Percentiles rank a stretch among this genome's conserved stretches.
phyloP scores from a whole-genome alignment of 2,329 filamentous ascomycete species.

The Epichloe gansuensis region DNA sequence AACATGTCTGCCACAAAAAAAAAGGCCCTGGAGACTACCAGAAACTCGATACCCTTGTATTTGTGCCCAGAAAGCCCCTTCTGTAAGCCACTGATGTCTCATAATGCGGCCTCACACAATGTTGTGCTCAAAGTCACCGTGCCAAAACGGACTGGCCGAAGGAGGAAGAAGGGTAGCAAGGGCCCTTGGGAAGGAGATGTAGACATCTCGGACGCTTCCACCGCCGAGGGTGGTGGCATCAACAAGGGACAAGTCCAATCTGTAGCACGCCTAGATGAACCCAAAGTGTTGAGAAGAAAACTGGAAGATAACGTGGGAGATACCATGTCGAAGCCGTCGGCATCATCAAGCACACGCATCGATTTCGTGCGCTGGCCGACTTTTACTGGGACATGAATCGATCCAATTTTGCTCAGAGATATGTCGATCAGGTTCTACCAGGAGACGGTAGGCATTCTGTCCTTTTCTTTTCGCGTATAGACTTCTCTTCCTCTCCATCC shows the following conservation, averaged over 20 bases:
- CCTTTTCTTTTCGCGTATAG: neutral
- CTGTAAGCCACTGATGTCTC: conserved; percentile 66
- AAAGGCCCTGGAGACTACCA: conserved; percentile 35
- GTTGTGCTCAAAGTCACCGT: conserved; percentile 77
- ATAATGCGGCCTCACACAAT: conserved; percentile 66
- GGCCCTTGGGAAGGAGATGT: conserved; percentile 46
- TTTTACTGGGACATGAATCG: conserved; percentile 67
- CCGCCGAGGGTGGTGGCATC: conserved; percentile 3
- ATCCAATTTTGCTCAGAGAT: conserved; percentile 57
- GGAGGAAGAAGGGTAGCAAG: conserved; percentile 66
- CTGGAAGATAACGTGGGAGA: conserved; percentile 56
- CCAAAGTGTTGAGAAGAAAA: conserved; percentile 44
- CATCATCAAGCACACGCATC: conserved; percentile 65
- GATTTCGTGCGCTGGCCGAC: conserved; percentile 79
- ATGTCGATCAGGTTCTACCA: conserved; percentile 59
- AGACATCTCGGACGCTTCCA: conserved; percentile 16
- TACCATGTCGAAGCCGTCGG: conserved; percentile 63
- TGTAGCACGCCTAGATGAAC: conserved; percentile 37
- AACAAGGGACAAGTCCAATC: conserved; percentile 24
- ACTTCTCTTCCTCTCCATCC: neutral
- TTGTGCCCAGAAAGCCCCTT: conserved; percentile 70
- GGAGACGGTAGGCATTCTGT: conserved; percentile 47
- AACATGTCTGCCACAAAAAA: neutral
- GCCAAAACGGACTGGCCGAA: conserved; percentile 76
- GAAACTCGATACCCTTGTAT: conserved; percentile 52